Percentiles rank a stretch among this genome's conserved stretches.
These are phyloP conservation scores for Torulaspora quercuum DNA, from an alignment of 805 yeast genomes.

Conservation along the genomic window DNA sequence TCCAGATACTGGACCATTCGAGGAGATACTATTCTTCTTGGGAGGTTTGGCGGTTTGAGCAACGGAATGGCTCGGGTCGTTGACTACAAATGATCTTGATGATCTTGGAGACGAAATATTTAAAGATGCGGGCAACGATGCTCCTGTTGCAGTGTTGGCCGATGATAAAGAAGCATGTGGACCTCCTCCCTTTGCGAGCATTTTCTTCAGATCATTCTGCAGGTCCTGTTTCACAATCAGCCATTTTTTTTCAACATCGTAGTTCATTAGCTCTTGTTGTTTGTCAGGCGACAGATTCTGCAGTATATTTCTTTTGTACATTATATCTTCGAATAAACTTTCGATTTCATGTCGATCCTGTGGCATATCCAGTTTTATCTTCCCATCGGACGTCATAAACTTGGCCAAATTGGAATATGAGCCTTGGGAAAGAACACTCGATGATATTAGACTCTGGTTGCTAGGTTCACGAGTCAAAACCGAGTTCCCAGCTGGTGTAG, in stretches of 20 bases:
- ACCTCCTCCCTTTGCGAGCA: conserved; percentile 36
- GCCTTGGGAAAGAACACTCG: conserved; percentile 31
- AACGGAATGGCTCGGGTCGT: conserved; percentile 1
- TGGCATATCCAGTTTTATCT: conserved; percentile 58
- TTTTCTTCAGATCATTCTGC: conserved; percentile 66
- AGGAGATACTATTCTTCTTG: conserved; percentile 7
- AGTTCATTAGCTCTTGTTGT: conserved; percentile 69
- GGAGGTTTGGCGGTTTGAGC: conserved; percentile 5
- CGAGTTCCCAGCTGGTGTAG: conserved; percentile 7
- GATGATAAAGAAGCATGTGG: conserved; percentile 5
- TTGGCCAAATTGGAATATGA: conserved; percentile 28
- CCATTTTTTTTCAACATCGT: conserved; percentile 81
- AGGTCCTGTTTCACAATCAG: conserved; percentile 85
- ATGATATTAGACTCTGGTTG: conserved; percentile 25
- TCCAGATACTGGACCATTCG: conserved; percentile 5
- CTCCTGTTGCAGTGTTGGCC: conserved; percentile 12
- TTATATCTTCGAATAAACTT: conserved; percentile 68
- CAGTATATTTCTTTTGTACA: conserved; percentile 75
- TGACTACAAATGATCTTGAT: conserved; percentile 8
- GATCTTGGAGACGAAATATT: conserved; percentile 7
- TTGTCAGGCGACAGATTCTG: conserved; percentile 66
- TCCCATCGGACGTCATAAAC: conserved; percentile 34
- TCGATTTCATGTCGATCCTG: conserved; percentile 63
- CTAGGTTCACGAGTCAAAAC: conserved; percentile 29
- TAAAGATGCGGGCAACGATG: conserved; percentile 2